Conservation (phyloP, 805 yeast species). For the Pichia ethanolica region DNA sequence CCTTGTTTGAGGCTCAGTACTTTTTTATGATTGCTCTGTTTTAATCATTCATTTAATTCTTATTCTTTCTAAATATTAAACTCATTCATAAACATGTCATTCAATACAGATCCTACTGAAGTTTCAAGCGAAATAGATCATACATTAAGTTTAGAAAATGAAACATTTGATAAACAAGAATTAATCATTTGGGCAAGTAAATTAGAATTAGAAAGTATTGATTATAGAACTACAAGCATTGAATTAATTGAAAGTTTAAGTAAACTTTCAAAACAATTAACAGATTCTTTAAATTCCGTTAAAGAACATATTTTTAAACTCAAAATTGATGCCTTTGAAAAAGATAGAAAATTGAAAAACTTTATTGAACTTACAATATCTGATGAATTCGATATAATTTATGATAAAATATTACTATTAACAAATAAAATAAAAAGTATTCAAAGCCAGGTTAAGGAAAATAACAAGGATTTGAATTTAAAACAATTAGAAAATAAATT, state of each 20-base stretch:
- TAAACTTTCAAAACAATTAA: slow-evolving; percentile 10
- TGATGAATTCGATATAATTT: slow-evolving; percentile 5
- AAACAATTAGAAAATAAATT: background rate
- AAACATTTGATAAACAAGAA: slow-evolving; percentile 20
- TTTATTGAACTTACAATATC: background rate
- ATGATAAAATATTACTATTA: background rate
- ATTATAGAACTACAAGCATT: slow-evolving; percentile 29
- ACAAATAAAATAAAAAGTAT: background rate
- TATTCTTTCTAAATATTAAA: too few relatives aligned
- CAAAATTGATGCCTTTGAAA: slow-evolving; percentile 8
- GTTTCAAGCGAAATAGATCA: slow-evolving; percentile 5
- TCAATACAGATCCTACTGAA: background rate
- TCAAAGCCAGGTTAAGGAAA: background rate
- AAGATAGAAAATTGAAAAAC: slow-evolving; percentile 1
- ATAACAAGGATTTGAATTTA: background rate
- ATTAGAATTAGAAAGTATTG: slow-evolving; percentile 42
- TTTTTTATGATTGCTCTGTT: too few relatives aligned
- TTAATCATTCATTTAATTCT: too few relatives aligned
- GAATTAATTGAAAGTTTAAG: slow-evolving; percentile 10
- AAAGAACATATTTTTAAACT: slow-evolving; percentile 4
- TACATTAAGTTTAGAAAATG: background rate
- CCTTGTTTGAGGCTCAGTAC: too few relatives aligned
- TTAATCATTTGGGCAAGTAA: slow-evolving; percentile 42
- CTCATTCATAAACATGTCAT: too few relatives aligned
- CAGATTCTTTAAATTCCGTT: slow-evolving; percentile 2